Evolutionary conservation across 73 alveolate genomes (phyloP).

Genomic region (Tetrahymena borealis): DNA sequence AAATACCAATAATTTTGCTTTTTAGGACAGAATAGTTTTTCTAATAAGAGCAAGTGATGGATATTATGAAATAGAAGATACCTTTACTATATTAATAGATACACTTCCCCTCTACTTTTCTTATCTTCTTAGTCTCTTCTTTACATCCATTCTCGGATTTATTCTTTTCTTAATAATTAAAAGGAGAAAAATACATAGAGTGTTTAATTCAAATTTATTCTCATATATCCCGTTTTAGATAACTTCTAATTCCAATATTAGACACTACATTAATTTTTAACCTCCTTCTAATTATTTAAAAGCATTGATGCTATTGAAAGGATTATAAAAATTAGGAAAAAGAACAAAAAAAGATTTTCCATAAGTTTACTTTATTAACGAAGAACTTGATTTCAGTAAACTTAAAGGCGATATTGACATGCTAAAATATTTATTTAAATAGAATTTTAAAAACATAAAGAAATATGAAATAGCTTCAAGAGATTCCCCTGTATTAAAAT

Average conservation of each 20-base stretch:
- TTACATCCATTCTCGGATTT: not conserved
- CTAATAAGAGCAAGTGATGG: not conserved
- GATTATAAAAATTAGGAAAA: not conserved
- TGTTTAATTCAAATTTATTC: not conserved
- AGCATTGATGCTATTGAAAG: not conserved
- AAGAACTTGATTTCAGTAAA: not conserved
- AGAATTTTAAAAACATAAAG: not conserved
- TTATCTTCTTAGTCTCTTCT: not conserved
- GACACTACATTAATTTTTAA: not conserved
- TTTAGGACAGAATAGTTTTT: not conserved
- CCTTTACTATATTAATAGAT: not conserved
- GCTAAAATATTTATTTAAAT: not conserved
- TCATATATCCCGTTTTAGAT: not conserved
- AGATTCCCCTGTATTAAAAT: not conserved
- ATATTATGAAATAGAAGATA: not conserved
- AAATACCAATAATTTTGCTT: not conserved
- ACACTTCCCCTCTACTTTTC: not conserved
- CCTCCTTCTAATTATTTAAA: not conserved
- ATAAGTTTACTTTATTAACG: not conserved
- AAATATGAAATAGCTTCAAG: not conserved
- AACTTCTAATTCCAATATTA: not conserved
- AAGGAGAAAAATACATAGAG: not conserved
- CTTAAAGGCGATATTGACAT: not conserved
- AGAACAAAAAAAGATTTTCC: not conserved
- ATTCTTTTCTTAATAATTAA: not conserved